Evolutionary conservation across 208 protist species (phyloP), one percentile per base, ranked within the genome.

Genomic region (Trypanosoma cruzi): DNA sequence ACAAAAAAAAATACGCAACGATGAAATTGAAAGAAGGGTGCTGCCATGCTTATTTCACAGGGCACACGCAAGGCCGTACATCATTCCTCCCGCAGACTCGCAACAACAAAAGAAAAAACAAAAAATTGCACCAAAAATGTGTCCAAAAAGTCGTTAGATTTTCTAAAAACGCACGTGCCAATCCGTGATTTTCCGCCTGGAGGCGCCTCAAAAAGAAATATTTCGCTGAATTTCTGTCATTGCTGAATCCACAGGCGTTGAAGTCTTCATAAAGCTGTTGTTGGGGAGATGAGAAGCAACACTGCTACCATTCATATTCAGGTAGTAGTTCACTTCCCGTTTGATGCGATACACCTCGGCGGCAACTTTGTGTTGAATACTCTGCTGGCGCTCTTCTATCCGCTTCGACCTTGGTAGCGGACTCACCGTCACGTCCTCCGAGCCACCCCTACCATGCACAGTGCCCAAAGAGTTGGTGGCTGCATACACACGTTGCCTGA

Each of bases 281-380:
- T 29, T 62, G 13, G 26, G 3, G 0, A 4, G 54, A 62, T 24
- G 0, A 28, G 28, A 14, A 22, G 18, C 26, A n/a, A 8, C 22
- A 46, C 18, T 42, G 44, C 36, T 22, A 60, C 24, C 36, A 22
- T 5, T 0, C 20, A 16, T 13, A 44, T 14, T 37, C 8, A 73
- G 22, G 18, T 66, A 8, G 18, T 28, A 26, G 26, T 71, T 52
- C 0, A 80, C 74, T 31, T 70, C 74, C 42, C 55, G 28, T 13
- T 0, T 44, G 52, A 75, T 64, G 13, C 73, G 77, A 50, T 80
- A 57, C 31, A 77, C 54, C 50, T 75, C 64, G 66, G 59, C 54
- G 0, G 31, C 40, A 72, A 61, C 62, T 70, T 79, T 56, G 20
- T 61, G 58, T 55, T 65, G 69, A n/a, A 58, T 55, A 58, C 64